A percentile compares a stretch with the other conserved stretches of the same genome.
These are phyloP conservation scores for Neopestalotiopsis sp. DNA, from an alignment of 2,329 filamentous ascomycete genomes.

Conservation along the genomic window DNA sequence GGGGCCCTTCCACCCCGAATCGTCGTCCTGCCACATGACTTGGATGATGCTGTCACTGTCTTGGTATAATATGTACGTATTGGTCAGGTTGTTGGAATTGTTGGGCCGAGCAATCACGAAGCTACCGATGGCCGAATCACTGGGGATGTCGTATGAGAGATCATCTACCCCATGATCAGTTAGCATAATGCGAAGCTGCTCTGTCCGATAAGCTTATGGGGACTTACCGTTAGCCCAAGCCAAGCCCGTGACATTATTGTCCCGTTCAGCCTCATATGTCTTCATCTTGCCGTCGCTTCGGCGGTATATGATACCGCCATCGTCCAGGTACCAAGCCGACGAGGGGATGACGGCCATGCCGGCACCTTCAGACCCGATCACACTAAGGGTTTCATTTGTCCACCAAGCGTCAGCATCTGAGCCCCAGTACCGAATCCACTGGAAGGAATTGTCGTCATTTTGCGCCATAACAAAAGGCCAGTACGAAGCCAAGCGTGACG, in stretches of 20 bases:
- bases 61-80: slow-evolving; percentile 30
- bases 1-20: slow-evolving; percentile 28
- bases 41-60: slow-evolving; percentile 25
- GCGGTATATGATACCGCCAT: slow-evolving; percentile 27
- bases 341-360: slow-evolving; percentile 25
- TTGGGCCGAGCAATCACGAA: slow-evolving; percentile 28
- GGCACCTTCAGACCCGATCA: slow-evolving; percentile 22
- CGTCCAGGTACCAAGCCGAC: slow-evolving; percentile 21
- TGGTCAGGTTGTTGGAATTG: slow-evolving; percentile 26
- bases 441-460: slow-evolving; percentile 8
- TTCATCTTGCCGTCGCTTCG: slow-evolving; percentile 27
- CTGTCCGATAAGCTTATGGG: neutral
- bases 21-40: slow-evolving; percentile 30
- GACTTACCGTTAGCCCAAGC: slow-evolving; percentile 27
- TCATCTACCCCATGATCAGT: slow-evolving; percentile 7
- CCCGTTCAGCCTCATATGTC: slow-evolving; percentile 24
- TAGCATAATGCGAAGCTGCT: neutral
- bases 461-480: slow-evolving; percentile 20
- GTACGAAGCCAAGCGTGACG: slow-evolving; percentile 17
- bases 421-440: slow-evolving; percentile 19
- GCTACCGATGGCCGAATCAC: slow-evolving; percentile 24
- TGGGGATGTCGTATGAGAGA: slow-evolving; percentile 22
- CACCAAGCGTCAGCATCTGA: neutral
- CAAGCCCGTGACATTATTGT: slow-evolving; percentile 19
- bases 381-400: slow-evolving; percentile 21